Percentiles rank a stretch among this genome's conserved stretches.
Conservation (phyloP, 495 filamentous ascomycete species). For the Darksidea phi region DNA sequence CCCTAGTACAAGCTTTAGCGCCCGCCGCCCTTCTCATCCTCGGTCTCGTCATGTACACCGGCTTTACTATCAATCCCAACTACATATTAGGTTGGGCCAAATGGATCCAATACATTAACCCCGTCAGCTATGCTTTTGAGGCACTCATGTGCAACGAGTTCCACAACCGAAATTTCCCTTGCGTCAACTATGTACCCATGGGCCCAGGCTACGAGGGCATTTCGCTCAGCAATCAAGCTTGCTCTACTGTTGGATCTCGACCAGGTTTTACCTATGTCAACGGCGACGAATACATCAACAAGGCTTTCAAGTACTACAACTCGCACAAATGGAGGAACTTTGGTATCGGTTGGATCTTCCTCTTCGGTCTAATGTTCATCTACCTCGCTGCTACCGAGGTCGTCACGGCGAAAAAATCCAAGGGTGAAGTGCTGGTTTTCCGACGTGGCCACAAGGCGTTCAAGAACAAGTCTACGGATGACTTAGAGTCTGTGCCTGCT, state of each 20-base stretch:
- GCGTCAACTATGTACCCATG: constrained; percentile 60
- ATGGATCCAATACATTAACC: constrained; percentile 86
- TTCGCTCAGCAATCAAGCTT: constrained; percentile 50
- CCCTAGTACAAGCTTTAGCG: constrained; percentile 79
- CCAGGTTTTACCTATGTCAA: constrained; percentile 56
- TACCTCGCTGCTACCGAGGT: constrained; percentile 75
- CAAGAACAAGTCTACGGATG: constrained; percentile 54
- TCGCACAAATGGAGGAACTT: constrained; percentile 76
- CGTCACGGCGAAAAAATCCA: constrained; percentile 74
- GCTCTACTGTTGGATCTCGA: constrained; percentile 61
- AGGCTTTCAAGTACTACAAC: constrained; percentile 59
- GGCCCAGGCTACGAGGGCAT: constrained; percentile 53
- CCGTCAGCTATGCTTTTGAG: constrained; percentile 85
- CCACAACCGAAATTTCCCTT: constrained; percentile 61
- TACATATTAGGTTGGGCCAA: constrained; percentile 82
- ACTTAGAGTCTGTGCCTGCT: constrained; percentile 45
- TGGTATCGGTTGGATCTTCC: constrained; percentile 75
- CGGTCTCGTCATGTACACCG: constrained; percentile 81
- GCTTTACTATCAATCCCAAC: constrained; percentile 74
- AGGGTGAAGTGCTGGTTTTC: constrained; percentile 87
- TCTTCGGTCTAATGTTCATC: constrained; percentile 60
- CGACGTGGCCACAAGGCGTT: constrained; percentile 67
- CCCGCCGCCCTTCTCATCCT: constrained; percentile 81
- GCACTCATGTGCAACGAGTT: constrained; percentile 91
- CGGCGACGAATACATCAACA: constrained; percentile 69